These are phyloP conservation scores for Forsythia viridissima DNA, from an alignment of 257 asterid genomes.

Conservation along the genomic window DNA sequence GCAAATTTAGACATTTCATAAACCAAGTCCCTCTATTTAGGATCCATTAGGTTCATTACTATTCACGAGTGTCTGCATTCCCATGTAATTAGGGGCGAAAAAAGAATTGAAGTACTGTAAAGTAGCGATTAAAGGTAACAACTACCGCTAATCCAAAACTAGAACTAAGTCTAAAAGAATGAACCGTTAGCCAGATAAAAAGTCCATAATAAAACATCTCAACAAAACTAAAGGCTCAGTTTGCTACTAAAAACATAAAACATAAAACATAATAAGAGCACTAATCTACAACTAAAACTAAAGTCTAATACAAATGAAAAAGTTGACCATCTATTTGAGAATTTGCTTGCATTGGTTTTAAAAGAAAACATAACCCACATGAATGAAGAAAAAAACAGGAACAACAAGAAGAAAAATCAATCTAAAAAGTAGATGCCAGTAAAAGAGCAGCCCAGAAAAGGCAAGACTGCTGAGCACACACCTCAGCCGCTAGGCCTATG, in stretches of 20 bases:
- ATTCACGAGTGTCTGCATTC: slow-evolving; percentile 1
- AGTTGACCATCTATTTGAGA: neutral
- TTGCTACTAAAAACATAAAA: neutral
- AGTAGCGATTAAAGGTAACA: neutral
- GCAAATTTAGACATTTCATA: slow-evolving; percentile 7
- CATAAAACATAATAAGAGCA: neutral
- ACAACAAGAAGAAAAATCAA: neutral
- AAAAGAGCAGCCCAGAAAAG: neutral
- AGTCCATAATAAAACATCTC: neutral
- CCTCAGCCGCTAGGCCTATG: neutral
- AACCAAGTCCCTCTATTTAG: slow-evolving; percentile 10
- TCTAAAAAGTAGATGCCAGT: neutral
- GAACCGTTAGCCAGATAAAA: neutral
- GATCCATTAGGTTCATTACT: neutral
- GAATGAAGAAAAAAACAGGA: neutral
- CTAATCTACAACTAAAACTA: neutral
- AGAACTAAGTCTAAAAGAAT: neutral
- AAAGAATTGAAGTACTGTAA: slow-evolving; percentile 14
- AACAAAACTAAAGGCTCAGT: neutral
- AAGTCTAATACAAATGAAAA: neutral
- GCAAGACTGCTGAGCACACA: neutral
- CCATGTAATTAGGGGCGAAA: slow-evolving; percentile 1
- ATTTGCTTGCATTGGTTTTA: neutral
- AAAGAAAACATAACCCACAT: neutral
- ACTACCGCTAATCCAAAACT: neutral